Evolutionary conservation across 1,284 basidiomycete species (phyloP).

Genomic region (Ganoderma multipileum): DNA sequence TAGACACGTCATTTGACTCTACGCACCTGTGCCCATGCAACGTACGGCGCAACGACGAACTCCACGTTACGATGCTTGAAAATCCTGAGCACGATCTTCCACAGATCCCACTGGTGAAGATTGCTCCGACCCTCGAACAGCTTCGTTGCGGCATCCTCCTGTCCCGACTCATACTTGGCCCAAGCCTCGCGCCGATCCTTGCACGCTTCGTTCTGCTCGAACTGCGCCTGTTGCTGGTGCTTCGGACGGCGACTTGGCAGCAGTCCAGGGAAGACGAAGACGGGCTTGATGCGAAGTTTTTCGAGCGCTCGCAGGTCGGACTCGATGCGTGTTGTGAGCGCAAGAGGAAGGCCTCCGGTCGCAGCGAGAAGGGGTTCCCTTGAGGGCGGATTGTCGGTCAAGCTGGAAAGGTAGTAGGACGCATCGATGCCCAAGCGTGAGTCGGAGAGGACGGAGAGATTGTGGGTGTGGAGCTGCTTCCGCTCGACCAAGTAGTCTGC

Average conservation of each 20-base stretch:
- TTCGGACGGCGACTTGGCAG: constrained; percentile 73
- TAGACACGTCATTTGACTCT: constrained; percentile 30
- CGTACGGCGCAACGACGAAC: constrained; percentile 95
- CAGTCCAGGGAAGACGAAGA: constrained; percentile 95
- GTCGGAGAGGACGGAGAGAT: constrained; percentile 86
- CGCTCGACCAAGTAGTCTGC: constrained; percentile 86
- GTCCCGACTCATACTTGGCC: constrained; percentile 88
- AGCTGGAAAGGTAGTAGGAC: constrained; percentile 84
- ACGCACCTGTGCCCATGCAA: constrained; percentile 91
- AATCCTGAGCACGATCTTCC: constrained; percentile 90
- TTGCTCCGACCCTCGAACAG: constrained; percentile 79
- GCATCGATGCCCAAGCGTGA: constrained; percentile 98
- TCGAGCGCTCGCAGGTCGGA: constrained; percentile 91
- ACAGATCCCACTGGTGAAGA: constrained; percentile 85
- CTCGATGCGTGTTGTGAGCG: constrained; percentile 88
- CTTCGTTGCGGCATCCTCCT: constrained; percentile 86
- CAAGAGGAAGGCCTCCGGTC: constrained; percentile 91
- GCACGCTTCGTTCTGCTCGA: constrained; percentile 75
- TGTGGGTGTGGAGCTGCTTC: constrained; percentile 85
- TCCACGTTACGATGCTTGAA: constrained; percentile 97
- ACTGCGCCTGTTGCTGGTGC: constrained; percentile 56
- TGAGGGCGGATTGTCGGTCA: constrained; percentile 79
- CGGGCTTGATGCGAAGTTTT: constrained; percentile 93
- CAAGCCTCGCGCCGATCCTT: constrained; percentile 84
- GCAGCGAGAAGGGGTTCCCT: constrained; percentile 93